Conservation (phyloP, 2,329 filamentous ascomycete species). For the Erysiphe neolycopersici region DNA sequence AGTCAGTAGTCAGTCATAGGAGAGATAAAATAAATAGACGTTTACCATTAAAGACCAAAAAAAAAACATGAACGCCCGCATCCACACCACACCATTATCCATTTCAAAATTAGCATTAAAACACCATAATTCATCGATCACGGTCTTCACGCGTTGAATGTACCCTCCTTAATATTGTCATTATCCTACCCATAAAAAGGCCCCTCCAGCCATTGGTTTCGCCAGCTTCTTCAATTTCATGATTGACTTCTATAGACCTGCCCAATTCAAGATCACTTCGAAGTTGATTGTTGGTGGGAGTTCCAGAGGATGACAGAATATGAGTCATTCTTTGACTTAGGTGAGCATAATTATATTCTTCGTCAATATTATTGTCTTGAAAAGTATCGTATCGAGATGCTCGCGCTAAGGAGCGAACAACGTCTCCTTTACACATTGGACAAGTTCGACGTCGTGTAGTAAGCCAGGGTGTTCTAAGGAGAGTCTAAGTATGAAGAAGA, state of each 20-base stretch:
- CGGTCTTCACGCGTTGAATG: constrained; percentile 9
- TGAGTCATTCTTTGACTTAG: constrained; percentile 19
- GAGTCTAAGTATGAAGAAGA: constrained; percentile 2
- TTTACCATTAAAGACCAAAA: no score
- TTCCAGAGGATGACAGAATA: constrained; percentile 19
- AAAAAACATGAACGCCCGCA: background rate
- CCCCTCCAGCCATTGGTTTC: constrained; percentile 7
- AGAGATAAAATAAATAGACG: no score
- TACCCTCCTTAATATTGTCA: constrained; percentile 6
- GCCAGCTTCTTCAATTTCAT: constrained; percentile 2
- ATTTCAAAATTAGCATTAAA: background rate
- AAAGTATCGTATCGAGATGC: constrained; percentile 13
- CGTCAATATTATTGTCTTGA: constrained; percentile 17
- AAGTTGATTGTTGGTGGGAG: constrained; percentile 3
- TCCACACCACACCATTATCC: background rate
- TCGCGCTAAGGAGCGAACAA: constrained; percentile 43
- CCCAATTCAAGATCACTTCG: constrained; percentile 8
- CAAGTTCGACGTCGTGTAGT: constrained; percentile 91
- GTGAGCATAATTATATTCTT: constrained; percentile 15
- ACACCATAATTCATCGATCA: constrained; percentile 5
- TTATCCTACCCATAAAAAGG: constrained; percentile 7
- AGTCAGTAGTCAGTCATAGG: no score
- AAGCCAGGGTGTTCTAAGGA: constrained; percentile 66
- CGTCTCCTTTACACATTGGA: constrained; percentile 94
- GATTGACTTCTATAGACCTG: constrained; percentile 4